Base-by-base conservation (phyloP, 2,329 filamentous ascomycete genomes). In the Xylariaceae sp. region DNA sequence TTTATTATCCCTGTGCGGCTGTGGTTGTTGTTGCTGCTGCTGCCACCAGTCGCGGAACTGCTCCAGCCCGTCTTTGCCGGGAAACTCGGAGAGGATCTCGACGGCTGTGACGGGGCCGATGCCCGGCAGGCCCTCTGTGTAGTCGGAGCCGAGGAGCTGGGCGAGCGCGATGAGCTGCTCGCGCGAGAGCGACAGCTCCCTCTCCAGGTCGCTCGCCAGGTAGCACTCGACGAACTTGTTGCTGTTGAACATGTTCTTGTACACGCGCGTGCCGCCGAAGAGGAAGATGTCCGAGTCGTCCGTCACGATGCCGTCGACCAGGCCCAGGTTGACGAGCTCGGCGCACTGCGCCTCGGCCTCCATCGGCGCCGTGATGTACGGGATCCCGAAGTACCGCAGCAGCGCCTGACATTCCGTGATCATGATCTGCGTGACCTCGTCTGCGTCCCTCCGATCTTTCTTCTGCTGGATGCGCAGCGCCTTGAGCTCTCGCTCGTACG, bases 171-270 rank as follows among this genome's bases (percentile, higher is more conserved):
- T 95, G 36, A 98, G 78, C 55, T 90, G 87, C 38, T 83, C 74
- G n/a, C 90, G 79, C 3, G 86, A 83, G 0, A 98, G 76, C 0
- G 85, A 87, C 46, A 96, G 83, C 53, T 98, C 94, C 52, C 85
- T 85, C 54, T 94, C 87, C 0, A 98, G 70, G 55, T 98, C 92
- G 0, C 69, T 71, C 2, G 81, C 68, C 8, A 98, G 74, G 59
- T 97, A 98, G 64, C 92, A 97, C 65, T 98, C 92, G 29, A 98
- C 92, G 53, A 88, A 94, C 60, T 98, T 98, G 62, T 92, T 92
- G 53, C 88, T 83, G 63, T 96, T 98, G 71, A 98, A 98, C 88
- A 98, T 94, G 68, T 98, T 98, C 63, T 98, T 98, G 72, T 98
- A 98, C 15, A 98, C 85, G 13, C 90, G 76, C 0, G 88, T 98